Conservation (phyloP, 2,329 filamentous ascomycete genomes). For the Calonectria fujianensis region DNA sequence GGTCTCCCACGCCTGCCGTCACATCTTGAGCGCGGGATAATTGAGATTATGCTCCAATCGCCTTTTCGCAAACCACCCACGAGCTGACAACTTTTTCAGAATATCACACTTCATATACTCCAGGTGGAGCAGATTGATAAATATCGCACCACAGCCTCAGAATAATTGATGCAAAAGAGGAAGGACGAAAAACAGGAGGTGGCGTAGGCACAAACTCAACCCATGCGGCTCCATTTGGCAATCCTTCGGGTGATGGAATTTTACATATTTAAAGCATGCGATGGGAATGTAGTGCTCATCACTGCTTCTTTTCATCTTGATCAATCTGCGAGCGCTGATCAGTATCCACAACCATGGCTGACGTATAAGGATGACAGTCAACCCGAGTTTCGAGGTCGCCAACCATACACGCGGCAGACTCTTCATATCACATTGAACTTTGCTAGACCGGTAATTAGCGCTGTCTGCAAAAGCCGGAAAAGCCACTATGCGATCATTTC, state of each 20-base stretch:
- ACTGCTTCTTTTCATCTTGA: neutral
- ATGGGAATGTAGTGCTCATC: neutral
- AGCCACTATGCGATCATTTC: neutral
- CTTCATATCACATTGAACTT: neutral
- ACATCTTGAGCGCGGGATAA: neutral
- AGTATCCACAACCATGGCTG: neutral
- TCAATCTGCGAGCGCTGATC: neutral
- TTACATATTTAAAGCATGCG: neutral
- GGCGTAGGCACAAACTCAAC: neutral
- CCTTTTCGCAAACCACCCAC: neutral
- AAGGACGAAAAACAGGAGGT: neutral
- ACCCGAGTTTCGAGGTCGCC: neutral
- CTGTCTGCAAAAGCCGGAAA: neutral
- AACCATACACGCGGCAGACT: neutral
- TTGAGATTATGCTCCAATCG: slow-evolving; percentile 4
- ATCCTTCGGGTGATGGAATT: neutral
- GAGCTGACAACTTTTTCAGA: neutral
- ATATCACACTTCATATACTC: neutral
- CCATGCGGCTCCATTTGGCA: neutral
- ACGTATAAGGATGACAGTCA: neutral
- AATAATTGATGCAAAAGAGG: neutral
- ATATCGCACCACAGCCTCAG: neutral
- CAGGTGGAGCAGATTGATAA: neutral
- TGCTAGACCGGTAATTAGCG: neutral
- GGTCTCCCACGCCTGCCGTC: neutral